Percentiles rank a stretch among this genome's conserved stretches.
Conservation (phyloP, 73 alveolate genomes). For the Halteria grandinella region DNA sequence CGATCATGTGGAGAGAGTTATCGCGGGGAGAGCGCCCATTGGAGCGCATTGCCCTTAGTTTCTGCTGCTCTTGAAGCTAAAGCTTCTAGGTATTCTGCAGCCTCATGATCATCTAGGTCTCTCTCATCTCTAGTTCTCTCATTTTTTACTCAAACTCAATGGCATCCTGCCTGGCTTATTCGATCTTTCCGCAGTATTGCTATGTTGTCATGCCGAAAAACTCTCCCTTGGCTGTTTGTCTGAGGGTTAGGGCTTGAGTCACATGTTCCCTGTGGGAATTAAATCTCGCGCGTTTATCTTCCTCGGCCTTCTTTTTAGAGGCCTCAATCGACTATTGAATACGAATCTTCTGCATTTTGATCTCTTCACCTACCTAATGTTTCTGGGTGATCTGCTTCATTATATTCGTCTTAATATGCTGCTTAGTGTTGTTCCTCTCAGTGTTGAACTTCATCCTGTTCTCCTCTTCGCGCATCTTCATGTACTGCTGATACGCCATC, state of each 20-base stretch:
- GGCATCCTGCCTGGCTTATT: constrained; percentile 25
- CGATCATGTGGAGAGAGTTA: too few species aligned
- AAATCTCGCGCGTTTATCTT: background rate
- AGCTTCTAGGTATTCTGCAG: constrained; percentile 15
- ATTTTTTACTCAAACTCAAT: constrained; percentile 31
- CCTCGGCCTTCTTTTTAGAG: constrained; percentile 9
- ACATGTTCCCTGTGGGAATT: background rate
- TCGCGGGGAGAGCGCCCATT: too few species aligned
- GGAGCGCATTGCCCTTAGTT: constrained; percentile 11
- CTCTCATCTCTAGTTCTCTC: constrained; percentile 29
- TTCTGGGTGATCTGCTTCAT: background rate
- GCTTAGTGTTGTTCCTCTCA: constrained; percentile 16
- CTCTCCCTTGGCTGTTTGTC: constrained; percentile 1
- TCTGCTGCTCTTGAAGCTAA: background rate
- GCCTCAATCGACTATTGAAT: background rate
- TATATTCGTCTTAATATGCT: background rate
- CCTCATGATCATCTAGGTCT: background rate
- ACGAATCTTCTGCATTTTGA: constrained; percentile 20
- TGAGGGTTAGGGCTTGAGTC: background rate
- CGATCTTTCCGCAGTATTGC: constrained; percentile 3
- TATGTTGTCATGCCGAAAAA: background rate
- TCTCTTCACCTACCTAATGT: constrained; percentile 17
- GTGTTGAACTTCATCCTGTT: constrained; percentile 3
- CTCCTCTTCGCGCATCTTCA: constrained; percentile 28
- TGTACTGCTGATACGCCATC: constrained; percentile 6